Evolutionary conservation across 139 green algal species (phyloP).

Genomic region (Pleodorina starrii): DNA sequence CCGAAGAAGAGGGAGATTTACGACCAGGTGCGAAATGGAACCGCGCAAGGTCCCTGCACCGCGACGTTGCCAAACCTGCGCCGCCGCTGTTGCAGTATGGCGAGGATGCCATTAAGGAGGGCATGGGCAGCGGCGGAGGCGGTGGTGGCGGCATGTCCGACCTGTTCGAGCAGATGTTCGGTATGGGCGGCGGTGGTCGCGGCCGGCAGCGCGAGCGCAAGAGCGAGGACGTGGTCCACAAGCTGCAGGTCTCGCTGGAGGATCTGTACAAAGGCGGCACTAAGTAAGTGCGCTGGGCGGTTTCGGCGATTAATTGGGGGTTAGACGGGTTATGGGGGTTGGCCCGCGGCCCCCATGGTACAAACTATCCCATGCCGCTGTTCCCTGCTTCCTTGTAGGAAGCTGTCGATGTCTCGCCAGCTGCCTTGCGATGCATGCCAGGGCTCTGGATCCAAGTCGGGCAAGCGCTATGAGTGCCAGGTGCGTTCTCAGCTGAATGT

Average conservation of each 20-base stretch:
- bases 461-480: conserved; percentile 84
- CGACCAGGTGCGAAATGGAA: conserved; percentile 81
- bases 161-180: conserved; percentile 94
- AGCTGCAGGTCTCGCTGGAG: conserved; percentile 92
- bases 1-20: conserved; percentile 97
- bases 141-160: conserved; percentile 86
- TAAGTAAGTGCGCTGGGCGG: conserved; percentile 65
- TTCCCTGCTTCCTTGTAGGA: conserved; percentile 69
- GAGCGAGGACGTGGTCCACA: conserved; percentile 97
- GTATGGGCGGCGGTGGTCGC: conserved; percentile 81
- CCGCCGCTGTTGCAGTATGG: conserved; percentile 88
- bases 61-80: too few species aligned
- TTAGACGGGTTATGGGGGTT: too few species aligned
- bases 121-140: conserved; percentile 81
- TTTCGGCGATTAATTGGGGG: too few species aligned
- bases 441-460: conserved; percentile 92
- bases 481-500: conserved; percentile 44
- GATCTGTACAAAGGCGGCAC: conserved; percentile 92
- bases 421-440: conserved; percentile 92
- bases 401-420: conserved; percentile 94
- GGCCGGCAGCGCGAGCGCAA: conserved; percentile 76
- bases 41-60: too few species aligned
- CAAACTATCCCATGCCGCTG: too few species aligned
- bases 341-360: too few species aligned
- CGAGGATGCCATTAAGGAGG: conserved; percentile 99